Evolutionary conservation across 2,329 filamentous ascomycete genomes (phyloP).

Genomic region (Coleophoma crateriformis): DNA sequence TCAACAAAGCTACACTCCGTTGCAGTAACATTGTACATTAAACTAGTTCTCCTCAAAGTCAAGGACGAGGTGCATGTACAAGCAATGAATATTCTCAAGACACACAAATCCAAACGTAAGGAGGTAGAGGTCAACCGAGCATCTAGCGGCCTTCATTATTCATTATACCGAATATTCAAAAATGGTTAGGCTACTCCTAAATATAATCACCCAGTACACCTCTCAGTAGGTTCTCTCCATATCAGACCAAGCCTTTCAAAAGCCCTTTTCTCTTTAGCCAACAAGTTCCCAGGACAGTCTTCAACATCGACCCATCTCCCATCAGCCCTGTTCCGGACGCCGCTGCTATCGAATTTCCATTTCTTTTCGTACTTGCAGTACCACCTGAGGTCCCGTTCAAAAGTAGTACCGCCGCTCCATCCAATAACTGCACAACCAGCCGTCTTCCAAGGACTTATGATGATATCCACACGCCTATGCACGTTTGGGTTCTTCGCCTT

Average conservation of each 20-base stretch:
- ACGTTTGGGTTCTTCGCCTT: constrained; percentile 59
- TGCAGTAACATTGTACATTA: no score
- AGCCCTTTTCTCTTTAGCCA: constrained; percentile 72
- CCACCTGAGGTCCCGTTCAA: constrained; percentile 76
- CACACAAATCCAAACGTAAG: no score
- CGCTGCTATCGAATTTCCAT: constrained; percentile 90
- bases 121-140: no score
- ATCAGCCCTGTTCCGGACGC: constrained; percentile 62
- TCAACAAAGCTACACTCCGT: no score
- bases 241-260: constrained; percentile 71
- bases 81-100: no score
- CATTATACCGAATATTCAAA: background rate
- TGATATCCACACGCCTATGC: constrained; percentile 87
- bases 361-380: constrained; percentile 69
- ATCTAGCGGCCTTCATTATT: background rate
- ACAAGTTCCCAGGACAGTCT: constrained; percentile 51
- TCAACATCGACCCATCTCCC: constrained; percentile 69
- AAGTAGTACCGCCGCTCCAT: constrained; percentile 86
- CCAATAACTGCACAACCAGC: constrained; percentile 83
- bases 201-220: constrained; percentile 33
- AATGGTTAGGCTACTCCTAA: background rate
- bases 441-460: constrained; percentile 82
- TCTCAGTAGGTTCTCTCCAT: constrained; percentile 60
- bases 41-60: no score
- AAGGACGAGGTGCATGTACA: no score